Base-by-base conservation (phyloP, 148 eudicot genomes). In the Persicaria maculosa region DNA sequence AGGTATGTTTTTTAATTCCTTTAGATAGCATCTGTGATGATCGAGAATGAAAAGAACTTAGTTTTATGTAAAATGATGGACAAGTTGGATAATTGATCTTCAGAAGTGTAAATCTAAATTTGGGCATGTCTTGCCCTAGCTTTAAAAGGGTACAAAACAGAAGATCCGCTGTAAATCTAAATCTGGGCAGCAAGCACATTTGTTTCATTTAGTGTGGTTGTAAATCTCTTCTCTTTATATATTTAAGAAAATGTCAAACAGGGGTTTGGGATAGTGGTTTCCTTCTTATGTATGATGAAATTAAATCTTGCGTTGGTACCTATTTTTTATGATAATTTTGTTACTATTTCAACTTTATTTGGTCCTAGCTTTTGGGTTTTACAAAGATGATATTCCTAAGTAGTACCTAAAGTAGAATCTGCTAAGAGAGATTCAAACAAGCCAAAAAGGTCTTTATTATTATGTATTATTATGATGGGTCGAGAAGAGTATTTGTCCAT, bases 1-100 rank as follows among this genome's bases (percentile, higher is more conserved):
- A 94, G 97, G 98, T 94, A 86, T 62, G 80, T 57, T 59, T 76
- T 8, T 70, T 4, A 46, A 17, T 64, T 64, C 4, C 2, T 64
- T 36, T 12, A 5, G 8, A 58, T 15, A 58, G 6, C 40, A 58
- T 20, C 2, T 58, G 40, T 55, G 64, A 4, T 10, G n/a, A n/a
- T n/a, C n/a, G 64, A 58, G n/a, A 20, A 58, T 58, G 1, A 20
- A n/a, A n/a, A n/a, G 10, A 7, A 10, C 36, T 58, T 17, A 6
- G 0, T 58, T 20, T 20, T 22, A 0, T 58, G 5, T 20, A 58
- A n/a, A n/a, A n/a, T 58, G 64, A 20, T 50, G 55, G n/a, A 11
- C 22, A 58, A 58, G 22, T 58, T 58, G 19, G 64, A 20, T 7
- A 4, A 52, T 19, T 58, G 64, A 58, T 19, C 36, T n/a, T 0